These are phyloP conservation scores for Daldinia bambusicola DNA, from an alignment of 495 filamentous ascomycete genomes.

Conservation along the genomic window DNA sequence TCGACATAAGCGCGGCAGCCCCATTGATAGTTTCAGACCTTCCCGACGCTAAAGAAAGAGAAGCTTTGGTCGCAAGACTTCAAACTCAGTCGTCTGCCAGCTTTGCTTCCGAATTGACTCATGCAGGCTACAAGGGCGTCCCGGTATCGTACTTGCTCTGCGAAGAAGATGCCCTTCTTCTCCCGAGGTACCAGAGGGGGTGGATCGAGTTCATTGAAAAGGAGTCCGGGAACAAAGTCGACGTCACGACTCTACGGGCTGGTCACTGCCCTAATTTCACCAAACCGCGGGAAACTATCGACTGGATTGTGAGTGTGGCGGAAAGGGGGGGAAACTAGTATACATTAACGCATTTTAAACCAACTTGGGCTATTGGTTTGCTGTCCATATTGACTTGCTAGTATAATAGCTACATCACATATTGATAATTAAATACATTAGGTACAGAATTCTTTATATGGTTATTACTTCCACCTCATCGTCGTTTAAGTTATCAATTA, in stretches of 20 bases:
- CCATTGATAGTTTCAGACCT: slow-evolving; percentile 37
- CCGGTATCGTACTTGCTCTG: slow-evolving; percentile 62
- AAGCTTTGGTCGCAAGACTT: slow-evolving; percentile 17
- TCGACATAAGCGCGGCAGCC: slow-evolving; percentile 17
- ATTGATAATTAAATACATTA: too few species aligned
- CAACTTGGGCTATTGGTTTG: too few species aligned
- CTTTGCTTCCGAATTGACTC: slow-evolving; percentile 48
- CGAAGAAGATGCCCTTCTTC: slow-evolving; percentile 56
- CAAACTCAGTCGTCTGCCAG: slow-evolving; percentile 45
- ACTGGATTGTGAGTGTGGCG: slow-evolving; percentile 37
- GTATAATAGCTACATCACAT: too few species aligned
- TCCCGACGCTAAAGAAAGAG: slow-evolving; percentile 22
- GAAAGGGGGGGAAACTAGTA: slow-evolving; percentile 7
- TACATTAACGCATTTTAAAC: too few species aligned
- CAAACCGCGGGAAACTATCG: slow-evolving; percentile 27
- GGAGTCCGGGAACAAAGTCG: slow-evolving; percentile 49
- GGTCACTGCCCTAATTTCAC: slow-evolving; percentile 46
- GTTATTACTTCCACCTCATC: too few species aligned
- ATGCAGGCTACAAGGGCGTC: slow-evolving; percentile 59
- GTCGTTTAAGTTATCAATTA: too few species aligned
- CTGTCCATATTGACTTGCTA: too few species aligned
- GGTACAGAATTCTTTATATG: too few species aligned
- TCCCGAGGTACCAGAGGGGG: slow-evolving; percentile 49
- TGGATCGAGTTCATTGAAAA: slow-evolving; percentile 49
- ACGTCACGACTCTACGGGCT: slow-evolving; percentile 44